These are phyloP conservation scores for Suillus tomentosus DNA, from an alignment of 768 basidiomycete genomes.

Conservation along the genomic window DNA sequence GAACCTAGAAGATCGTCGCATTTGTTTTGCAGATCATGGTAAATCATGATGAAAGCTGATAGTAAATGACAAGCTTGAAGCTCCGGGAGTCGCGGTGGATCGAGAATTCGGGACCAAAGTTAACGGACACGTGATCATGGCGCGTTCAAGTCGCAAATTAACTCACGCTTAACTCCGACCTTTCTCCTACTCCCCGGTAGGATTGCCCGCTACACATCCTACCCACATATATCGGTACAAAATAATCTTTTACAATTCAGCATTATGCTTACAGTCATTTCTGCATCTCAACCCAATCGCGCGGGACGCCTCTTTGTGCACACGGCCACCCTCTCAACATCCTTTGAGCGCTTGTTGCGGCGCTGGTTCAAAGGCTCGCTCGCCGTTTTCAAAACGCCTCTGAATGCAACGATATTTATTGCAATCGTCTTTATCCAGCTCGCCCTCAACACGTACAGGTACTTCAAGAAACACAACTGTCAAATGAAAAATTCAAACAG, in stretches of 20 bases:
- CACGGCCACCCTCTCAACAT: not conserved
- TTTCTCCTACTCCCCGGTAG: not conserved
- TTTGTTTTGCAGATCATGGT: no score
- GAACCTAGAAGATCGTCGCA: no score
- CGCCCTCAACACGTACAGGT: not conserved
- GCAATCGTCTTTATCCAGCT: constrained; percentile 2
- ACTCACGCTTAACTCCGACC: not conserved
- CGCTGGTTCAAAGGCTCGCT: not conserved
- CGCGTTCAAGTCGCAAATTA: not conserved
- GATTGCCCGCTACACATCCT: not conserved
- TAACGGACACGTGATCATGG: not conserved
- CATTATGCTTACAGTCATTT: constrained; percentile 1
- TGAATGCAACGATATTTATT: not conserved
- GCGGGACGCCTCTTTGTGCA: constrained; percentile 2
- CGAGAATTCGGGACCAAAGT: not conserved
- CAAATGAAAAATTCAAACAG: not conserved
- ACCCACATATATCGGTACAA: not conserved
- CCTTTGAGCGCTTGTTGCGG: not conserved
- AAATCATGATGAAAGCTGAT: no score
- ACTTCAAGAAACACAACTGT: not conserved
- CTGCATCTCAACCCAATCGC: constrained; percentile 1
- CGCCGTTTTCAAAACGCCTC: not conserved
- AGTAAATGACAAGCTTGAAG: no score
- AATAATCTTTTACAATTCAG: not conserved
- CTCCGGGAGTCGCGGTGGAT: no score